These are phyloP conservation scores for Tillandsia leiboldiana DNA, from an alignment of 176 grass and related monocot species.

Conservation along the genomic window DNA sequence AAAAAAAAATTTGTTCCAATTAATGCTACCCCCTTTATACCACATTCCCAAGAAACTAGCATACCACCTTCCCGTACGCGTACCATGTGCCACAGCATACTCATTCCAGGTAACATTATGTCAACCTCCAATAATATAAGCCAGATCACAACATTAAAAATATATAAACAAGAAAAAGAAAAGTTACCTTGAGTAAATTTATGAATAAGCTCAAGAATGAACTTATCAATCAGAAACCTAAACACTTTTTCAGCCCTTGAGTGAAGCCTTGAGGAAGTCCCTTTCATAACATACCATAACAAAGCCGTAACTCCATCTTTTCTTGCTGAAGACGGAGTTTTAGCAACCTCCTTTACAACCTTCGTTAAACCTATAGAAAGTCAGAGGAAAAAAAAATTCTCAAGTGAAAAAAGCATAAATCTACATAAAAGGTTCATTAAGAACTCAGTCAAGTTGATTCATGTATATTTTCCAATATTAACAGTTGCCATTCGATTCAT, in stretches of 20 bases:
- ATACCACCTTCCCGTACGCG: too few species aligned
- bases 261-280: conserved; percentile 62
- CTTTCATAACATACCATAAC: conserved; percentile 70
- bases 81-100: too few species aligned
- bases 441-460: too few species aligned
- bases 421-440: conserved; percentile 8
- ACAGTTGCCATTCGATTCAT: too few species aligned
- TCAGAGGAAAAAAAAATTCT: background rate
- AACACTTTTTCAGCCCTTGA: conserved; percentile 69
- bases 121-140: background rate
- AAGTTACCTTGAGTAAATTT: conserved; percentile 61
- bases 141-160: background rate
- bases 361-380: conserved; percentile 49
- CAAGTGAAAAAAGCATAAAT: conserved; percentile 3
- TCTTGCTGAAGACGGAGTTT: conserved; percentile 42
- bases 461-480: too few species aligned
- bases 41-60: too few species aligned
- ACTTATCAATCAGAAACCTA: conserved; percentile 63
- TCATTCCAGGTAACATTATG: too few species aligned
- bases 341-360: conserved; percentile 43
- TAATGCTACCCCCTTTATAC: too few species aligned
- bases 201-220: conserved; percentile 32
- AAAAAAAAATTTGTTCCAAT: too few species aligned
- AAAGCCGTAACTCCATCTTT: conserved; percentile 59
- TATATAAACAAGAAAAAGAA: conserved; percentile 5